These are phyloP conservation scores for Debaryomyces fabryi DNA, from an alignment of 1,139 yeast species.

Conservation along the genomic window DNA sequence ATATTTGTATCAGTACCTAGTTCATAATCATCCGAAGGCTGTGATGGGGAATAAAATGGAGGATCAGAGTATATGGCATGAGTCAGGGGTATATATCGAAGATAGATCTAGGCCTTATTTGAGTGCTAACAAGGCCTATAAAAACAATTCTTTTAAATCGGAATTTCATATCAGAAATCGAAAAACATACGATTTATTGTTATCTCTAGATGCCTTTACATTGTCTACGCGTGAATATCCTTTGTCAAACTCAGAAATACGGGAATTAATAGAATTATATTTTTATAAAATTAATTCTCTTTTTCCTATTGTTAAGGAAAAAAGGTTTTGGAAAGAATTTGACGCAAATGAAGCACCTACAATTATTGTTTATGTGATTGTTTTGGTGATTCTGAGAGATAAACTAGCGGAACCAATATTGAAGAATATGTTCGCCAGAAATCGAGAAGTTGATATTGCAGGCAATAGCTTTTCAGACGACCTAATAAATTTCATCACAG, in stretches of 20 bases:
- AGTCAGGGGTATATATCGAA: constrained; percentile 31
- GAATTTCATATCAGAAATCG: constrained; percentile 20
- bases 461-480: constrained; percentile 18
- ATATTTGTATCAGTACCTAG: constrained; percentile 25
- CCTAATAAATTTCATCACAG: constrained; percentile 23
- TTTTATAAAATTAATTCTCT: constrained; percentile 37
- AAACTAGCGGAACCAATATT: constrained; percentile 31
- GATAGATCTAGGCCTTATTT: background rate
- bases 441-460: background rate
- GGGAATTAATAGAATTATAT: constrained; percentile 28
- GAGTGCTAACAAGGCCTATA: constrained; percentile 11
- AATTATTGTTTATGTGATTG: constrained; percentile 30
- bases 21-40: constrained; percentile 33
- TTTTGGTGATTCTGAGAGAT: constrained; percentile 33
- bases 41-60: constrained; percentile 24
- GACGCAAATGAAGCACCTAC: constrained; percentile 24
- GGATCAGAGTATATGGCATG: constrained; percentile 30
- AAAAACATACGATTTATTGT: constrained; percentile 24
- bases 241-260: constrained; percentile 25
- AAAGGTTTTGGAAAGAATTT: constrained; percentile 33
- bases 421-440: constrained; percentile 21
- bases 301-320: constrained; percentile 35
- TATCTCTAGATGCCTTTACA: constrained; percentile 37
- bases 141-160: constrained; percentile 12
- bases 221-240: constrained; percentile 27